Base-by-base conservation (phyloP, 192 early-diverging fungal genomes). In the Pilobolus umbonatus region DNA sequence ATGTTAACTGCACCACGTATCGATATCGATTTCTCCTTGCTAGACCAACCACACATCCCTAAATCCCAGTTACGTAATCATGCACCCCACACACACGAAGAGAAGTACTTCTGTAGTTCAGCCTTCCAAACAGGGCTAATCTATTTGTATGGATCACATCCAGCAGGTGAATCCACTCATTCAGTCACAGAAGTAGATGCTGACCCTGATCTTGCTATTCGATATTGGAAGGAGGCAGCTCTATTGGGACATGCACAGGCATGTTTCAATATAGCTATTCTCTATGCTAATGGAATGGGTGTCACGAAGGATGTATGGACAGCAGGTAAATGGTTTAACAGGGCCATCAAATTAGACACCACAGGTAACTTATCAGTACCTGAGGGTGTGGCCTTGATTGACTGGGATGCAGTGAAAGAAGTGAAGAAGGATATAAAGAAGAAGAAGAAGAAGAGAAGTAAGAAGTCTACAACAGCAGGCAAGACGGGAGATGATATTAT, bases 181-280 rank as follows among this genome's bases (percentile, higher is more conserved):
- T 61, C 69, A 6, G 30, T 44, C 8, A 57, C 51, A 1, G 26
- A 11, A 19, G 63, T 71, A 11, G 49, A 65, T 10, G 55, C 43
- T 0, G 57, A 72, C 59, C 46, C 70, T 36, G 44, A 26, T 4
- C 26, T 72, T 15, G 70, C 63, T 5, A 53, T 72, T 11, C 51
- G 63, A 22, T 72, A 72, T 53, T 72, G 70, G 70, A 55, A 62
- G 39, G 57, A 67, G 39, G 60, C 64, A 25, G 70, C 59, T 11
- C 26, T 72, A 25, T 56, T 72, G 36, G 70, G 70, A 10, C 64
- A 72, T 38, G 70, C 70, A 6, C 70, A 72, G 36, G 56, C 70
- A 5, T 65, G 64, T 30, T 72, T 55, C 17, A 72, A 72, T 25
- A 57, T 72, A 35, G 70, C 64, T 17, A 66, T 72, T 24, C 38